Percentiles rank a stretch among this genome's conserved stretches.
Evolutionary conservation across 2,329 filamentous ascomycete genomes (phyloP).

Genomic region (Aureobasidium pullulans): DNA sequence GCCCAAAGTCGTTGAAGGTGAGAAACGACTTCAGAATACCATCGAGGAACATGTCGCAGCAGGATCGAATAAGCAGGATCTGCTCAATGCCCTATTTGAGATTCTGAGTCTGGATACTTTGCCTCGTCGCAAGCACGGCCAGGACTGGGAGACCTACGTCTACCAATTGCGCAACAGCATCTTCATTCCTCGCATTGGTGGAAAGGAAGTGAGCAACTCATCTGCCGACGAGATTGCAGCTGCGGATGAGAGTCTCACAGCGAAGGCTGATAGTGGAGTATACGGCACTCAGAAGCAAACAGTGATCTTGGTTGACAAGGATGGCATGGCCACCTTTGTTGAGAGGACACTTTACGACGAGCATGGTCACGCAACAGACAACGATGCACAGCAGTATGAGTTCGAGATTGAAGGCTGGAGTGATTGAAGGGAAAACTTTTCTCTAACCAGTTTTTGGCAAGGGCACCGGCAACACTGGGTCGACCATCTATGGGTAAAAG

Average conservation of each 20-base stretch:
- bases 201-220: slow-evolving; percentile 33
- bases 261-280: slow-evolving; percentile 35
- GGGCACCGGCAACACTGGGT: too few species aligned
- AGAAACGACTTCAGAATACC: slow-evolving; percentile 35
- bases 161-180: slow-evolving; percentile 52
- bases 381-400: slow-evolving; percentile 43
- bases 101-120: slow-evolving; percentile 50
- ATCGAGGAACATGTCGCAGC: slow-evolving; percentile 37
- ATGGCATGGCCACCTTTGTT: slow-evolving; percentile 53
- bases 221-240: slow-evolving; percentile 36
- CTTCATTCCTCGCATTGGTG: slow-evolving; percentile 51
- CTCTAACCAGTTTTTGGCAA: too few species aligned
- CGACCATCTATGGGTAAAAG: not conserved
- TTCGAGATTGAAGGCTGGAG: slow-evolving; percentile 41
- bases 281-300: slow-evolving; percentile 62
- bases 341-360: slow-evolving; percentile 55
- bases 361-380: slow-evolving; percentile 39
- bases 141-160: slow-evolving; percentile 49
- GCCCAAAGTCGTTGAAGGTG: slow-evolving; percentile 55
- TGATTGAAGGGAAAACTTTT: slow-evolving; percentile 6
- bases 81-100: slow-evolving; percentile 46
- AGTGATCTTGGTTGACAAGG: slow-evolving; percentile 48
- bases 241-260: slow-evolving; percentile 20
- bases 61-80: slow-evolving; percentile 39
- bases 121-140: slow-evolving; percentile 41